Evolutionary conservation across 73 alveolate species (phyloP).

Genomic region (Symbiodinium pilosum): DNA sequence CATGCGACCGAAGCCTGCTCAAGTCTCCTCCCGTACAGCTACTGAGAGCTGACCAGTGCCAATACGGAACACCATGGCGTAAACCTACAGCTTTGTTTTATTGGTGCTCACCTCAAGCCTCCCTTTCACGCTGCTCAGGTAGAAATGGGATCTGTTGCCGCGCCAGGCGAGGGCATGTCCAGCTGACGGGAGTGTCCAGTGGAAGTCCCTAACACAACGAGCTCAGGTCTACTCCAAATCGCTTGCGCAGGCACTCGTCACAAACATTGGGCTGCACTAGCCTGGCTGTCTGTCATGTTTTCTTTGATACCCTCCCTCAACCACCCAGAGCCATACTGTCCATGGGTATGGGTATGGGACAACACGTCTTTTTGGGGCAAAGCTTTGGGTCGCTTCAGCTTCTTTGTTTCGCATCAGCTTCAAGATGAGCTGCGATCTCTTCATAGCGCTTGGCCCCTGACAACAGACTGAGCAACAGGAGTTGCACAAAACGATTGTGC

Average conservation of each 20-base stretch:
- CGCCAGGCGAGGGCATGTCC: background rate
- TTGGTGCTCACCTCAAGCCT: background rate
- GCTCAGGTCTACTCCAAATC: conserved; percentile 5
- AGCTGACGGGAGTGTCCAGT: conserved; percentile 2
- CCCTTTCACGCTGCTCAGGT: background rate
- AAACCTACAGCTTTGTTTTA: background rate
- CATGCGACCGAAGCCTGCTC: background rate
- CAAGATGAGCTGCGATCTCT: no score
- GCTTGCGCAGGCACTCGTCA: background rate
- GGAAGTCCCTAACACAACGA: background rate
- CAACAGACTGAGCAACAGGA: no score
- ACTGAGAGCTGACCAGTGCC: background rate
- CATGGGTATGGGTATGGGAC: no score
- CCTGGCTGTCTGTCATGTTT: no score
- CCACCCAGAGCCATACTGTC: no score
- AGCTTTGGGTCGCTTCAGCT: no score
- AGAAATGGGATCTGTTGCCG: background rate
- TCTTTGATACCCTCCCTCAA: no score
- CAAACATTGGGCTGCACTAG: no score
- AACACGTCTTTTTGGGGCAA: no score
- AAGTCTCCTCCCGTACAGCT: background rate
- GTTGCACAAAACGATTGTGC: no score
- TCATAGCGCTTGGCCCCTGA: no score
- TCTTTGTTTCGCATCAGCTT: no score
- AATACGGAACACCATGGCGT: background rate